Percentiles rank a stretch among this genome's conserved stretches.
phyloP scores from a whole-genome alignment of 2,329 filamentous ascomycete genomes.

The Aspergillus tubingensis region DNA sequence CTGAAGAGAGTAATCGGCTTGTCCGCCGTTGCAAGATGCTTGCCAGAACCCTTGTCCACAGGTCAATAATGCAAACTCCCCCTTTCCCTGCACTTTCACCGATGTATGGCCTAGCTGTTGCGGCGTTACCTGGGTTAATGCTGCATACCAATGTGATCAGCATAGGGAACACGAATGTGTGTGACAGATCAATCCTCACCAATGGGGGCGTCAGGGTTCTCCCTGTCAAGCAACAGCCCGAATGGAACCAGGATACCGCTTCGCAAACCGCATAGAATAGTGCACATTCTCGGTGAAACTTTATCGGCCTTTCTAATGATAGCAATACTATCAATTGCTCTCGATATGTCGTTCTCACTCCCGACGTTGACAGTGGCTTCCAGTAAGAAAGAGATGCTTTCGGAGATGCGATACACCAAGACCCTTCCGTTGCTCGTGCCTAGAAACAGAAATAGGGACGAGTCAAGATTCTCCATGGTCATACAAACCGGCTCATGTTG shows the following conservation, averaged over 20 bases:
- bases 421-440: slow-evolving; percentile 44
- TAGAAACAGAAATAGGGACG: slow-evolving; percentile 37
- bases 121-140: slow-evolving; percentile 32
- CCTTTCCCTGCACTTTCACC: slow-evolving; percentile 36
- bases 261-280: slow-evolving; percentile 49
- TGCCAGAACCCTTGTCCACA: slow-evolving; percentile 44
- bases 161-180: not conserved
- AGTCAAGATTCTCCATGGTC: slow-evolving; percentile 31
- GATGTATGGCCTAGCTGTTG: slow-evolving; percentile 41
- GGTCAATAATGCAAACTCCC: slow-evolving; percentile 34
- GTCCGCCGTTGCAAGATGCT: slow-evolving; percentile 29
- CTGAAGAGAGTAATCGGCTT: slow-evolving; percentile 32
- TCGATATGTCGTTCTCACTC: slow-evolving; percentile 31
- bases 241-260: slow-evolving; percentile 47
- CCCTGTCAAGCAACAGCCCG: slow-evolving; percentile 28
- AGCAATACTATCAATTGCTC: slow-evolving; percentile 39
- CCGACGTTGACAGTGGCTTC: slow-evolving; percentile 29
- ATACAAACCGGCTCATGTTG: slow-evolving; percentile 42
- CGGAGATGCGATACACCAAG: slow-evolving; percentile 31
- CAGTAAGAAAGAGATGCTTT: slow-evolving; percentile 24
- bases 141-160: slow-evolving; percentile 24
- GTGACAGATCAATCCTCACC: slow-evolving; percentile 22
- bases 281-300: slow-evolving; percentile 17
- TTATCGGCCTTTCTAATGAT: slow-evolving; percentile 25
- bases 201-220: slow-evolving; percentile 25